A percentile compares a stretch with the other conserved stretches of the same genome.
Conservation (phyloP, 2,329 filamentous ascomycete species). For the Bipolaris zeicola region DNA sequence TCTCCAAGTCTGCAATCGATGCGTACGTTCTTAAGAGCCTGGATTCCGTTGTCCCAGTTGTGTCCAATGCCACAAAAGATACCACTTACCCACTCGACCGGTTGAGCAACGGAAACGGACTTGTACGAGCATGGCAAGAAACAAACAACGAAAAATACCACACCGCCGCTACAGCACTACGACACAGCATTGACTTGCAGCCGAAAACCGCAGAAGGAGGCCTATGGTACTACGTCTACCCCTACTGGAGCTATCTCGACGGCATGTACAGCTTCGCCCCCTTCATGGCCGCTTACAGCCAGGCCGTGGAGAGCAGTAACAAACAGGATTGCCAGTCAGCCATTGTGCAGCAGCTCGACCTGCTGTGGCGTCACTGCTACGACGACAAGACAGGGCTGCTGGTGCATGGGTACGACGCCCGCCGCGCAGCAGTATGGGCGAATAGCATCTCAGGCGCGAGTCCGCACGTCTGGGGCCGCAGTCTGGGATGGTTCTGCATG, state of each 20-base stretch:
- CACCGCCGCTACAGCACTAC: slow-evolving; percentile 17
- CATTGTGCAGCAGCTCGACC: slow-evolving; percentile 33
- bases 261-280: slow-evolving; percentile 59
- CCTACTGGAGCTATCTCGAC: slow-evolving; percentile 60
- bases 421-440: slow-evolving; percentile 58
- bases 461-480: slow-evolving; percentile 60
- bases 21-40: slow-evolving; percentile 26
- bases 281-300: slow-evolving; percentile 46
- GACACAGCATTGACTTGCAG: slow-evolving; percentile 35
- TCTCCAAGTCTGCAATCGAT: slow-evolving; percentile 9
- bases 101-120: slow-evolving; percentile 35
- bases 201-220: slow-evolving; percentile 36
- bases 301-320: background rate
- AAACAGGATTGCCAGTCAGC: slow-evolving; percentile 16
- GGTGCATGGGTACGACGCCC: slow-evolving; percentile 62
- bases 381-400: slow-evolving; percentile 52
- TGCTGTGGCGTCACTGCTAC: slow-evolving; percentile 53
- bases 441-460: slow-evolving; percentile 57
- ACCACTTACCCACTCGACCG: slow-evolving; percentile 37
- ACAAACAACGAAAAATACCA: slow-evolving; percentile 23
- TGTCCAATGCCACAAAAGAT: slow-evolving; percentile 29
- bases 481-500: slow-evolving; percentile 61
- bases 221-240: slow-evolving; percentile 52
- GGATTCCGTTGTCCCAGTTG: slow-evolving; percentile 16
- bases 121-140: slow-evolving; percentile 24